Percentiles rank a stretch among this genome's conserved stretches.
Evolutionary conservation across 352 stramenopile genomes (phyloP).

Genomic region (Pythium dissimile): DNA sequence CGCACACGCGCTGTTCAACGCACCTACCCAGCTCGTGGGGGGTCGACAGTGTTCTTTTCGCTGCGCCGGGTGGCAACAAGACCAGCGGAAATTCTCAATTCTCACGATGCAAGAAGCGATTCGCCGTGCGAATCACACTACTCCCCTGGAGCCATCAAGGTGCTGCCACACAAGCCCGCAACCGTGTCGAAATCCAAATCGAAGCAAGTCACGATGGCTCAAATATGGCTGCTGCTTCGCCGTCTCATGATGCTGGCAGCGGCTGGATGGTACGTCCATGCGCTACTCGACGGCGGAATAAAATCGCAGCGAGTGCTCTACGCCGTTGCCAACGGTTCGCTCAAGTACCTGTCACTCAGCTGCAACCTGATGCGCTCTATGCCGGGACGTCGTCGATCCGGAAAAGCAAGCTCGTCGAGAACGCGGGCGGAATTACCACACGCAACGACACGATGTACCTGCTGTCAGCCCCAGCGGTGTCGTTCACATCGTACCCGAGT

Average conservation of each 20-base stretch:
- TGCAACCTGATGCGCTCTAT: conserved; percentile 2
- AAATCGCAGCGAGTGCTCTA: neutral
- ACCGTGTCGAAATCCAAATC: neutral
- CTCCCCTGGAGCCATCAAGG: neutral
- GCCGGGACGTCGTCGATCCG: conserved; percentile 10
- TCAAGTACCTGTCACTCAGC: neutral
- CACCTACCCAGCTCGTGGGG: too few relatives aligned
- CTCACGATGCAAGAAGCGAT: conserved; percentile 3
- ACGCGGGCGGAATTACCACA: neutral
- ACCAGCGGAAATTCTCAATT: too few relatives aligned
- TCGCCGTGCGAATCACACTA: neutral
- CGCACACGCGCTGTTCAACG: too few relatives aligned
- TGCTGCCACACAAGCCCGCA: neutral
- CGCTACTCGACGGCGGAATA: neutral
- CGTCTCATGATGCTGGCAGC: neutral
- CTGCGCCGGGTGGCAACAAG: too few relatives aligned
- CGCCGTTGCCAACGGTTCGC: neutral
- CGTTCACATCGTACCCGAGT: conserved; percentile 6
- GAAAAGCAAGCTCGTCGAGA: neutral
- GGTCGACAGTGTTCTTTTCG: too few relatives aligned
- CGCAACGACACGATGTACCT: conserved; percentile 23
- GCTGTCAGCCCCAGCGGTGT: neutral
- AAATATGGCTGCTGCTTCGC: conserved; percentile 3
- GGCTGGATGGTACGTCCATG: neutral
- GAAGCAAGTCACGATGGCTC: neutral